Base-by-base conservation (phyloP, 2,329 filamentous ascomycete species). In the Fusarium robinianum region DNA sequence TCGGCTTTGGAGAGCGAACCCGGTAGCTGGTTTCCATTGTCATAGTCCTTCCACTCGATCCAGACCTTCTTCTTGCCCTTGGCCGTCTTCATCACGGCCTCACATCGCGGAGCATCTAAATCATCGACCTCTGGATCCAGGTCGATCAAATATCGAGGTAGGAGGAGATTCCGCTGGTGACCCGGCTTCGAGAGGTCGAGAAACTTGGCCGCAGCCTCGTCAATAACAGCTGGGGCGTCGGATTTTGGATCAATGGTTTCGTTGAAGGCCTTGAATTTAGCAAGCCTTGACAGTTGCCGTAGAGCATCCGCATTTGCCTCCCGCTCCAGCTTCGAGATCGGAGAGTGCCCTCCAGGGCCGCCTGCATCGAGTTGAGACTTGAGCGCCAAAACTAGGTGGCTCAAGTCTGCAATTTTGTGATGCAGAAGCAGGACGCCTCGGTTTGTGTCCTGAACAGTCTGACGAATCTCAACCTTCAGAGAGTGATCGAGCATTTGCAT, bases 11-110 rank as follows among this genome's bases (percentile, higher is more conserved):
- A 69, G 5, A 73, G 66, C 3, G 66, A 68, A 6, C 61, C 65
- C 4, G 67, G 62, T 6, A 59, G 51, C 17, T 65, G 57, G 1
- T 62, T 66, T n/a, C 69, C 64, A 5, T 46, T 51, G 25, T 70
- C 69, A 46, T 76, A 77, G 41, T 75, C 71, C 54, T 76, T 77
- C 74, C 74, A 77, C 50, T 77, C 74, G 6, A 77, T 67, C 74
- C 74, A 77, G 0, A 76, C 70, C 21, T 63, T 67, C 37, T 67
- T 70, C 33, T 47, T 60, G 5, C 65, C 69, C n/a, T 63, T 54
- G 4, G 64, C 51, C 4, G 66, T 60, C 23, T 58, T 63, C 45
- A 75, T 64, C 12, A 61, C 29, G 3, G 71, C 73, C 32, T 75
- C 72, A 31, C 70, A 73, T 15, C 72, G 62, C 3, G 67, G 59